These are phyloP conservation scores for Sabuloglossum arenarium DNA, from an alignment of 495 filamentous ascomycete species.

Conservation along the genomic window DNA sequence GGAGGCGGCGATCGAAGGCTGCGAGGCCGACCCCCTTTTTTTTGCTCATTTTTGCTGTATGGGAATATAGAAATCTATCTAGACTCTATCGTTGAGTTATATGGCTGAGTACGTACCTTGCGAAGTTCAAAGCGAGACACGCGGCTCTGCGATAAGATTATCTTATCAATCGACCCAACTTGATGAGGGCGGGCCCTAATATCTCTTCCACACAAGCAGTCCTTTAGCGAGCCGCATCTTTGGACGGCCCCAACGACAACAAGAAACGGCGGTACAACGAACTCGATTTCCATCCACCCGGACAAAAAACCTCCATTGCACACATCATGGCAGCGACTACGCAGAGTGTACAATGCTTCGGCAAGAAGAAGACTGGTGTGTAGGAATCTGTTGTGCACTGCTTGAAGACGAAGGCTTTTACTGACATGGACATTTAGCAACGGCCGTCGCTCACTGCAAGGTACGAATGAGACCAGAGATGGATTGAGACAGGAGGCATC, in stretches of 20 bases:
- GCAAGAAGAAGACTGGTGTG: slow-evolving; percentile 74
- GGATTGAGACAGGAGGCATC: not conserved
- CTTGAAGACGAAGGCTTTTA: slow-evolving; percentile 18
- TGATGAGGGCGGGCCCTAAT: not conserved
- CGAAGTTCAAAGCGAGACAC: not conserved
- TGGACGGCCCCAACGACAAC: slow-evolving; percentile 24
- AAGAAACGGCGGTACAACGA: not conserved
- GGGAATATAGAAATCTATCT: not conserved
- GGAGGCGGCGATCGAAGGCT: slow-evolving; percentile 65
- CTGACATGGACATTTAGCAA: slow-evolving; percentile 31
- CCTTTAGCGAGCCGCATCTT: slow-evolving; percentile 2
- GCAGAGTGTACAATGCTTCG: slow-evolving; percentile 87
- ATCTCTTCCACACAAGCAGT: not conserved
- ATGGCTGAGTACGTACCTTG: not conserved
- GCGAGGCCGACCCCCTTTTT: slow-evolving; percentile 67
- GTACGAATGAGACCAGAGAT: slow-evolving; percentile 26
- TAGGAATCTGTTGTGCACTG: slow-evolving; percentile 3
- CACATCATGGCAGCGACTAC: slow-evolving; percentile 42
- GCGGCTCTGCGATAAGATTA: slow-evolving; percentile 2
- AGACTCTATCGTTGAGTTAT: not conserved
- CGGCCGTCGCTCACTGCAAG: slow-evolving; percentile 87
- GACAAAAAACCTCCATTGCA: not conserved
- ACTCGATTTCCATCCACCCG: not conserved
- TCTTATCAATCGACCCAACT: not conserved
- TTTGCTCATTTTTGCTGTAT: slow-evolving; percentile 12